Evolutionary conservation across 768 basidiomycete species (phyloP), one percentile per base, ranked within the genome.

Genomic region (Russula sp.): DNA sequence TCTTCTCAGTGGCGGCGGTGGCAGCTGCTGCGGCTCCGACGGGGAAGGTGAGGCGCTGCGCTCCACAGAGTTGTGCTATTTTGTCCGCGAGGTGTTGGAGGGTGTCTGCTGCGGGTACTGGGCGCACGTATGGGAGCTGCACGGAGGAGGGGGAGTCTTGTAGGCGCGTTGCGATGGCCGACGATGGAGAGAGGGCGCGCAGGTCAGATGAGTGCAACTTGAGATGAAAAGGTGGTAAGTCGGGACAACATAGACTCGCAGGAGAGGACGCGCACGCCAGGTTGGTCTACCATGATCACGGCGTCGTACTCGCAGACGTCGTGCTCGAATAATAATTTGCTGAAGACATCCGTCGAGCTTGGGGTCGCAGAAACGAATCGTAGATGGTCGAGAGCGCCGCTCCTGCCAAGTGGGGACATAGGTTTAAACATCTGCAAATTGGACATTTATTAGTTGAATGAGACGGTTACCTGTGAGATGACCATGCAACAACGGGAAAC

Each of bases 161-260:
- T 9, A 91, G 75, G 6, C 75, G 70, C 31, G 73, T 75, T 6
- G 80, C 75, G 20, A 91, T 74, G 63, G 75, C 72, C 3, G 82
- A 83, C 1, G 78, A 76, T 9, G 82, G 75, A 6, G 81, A 73
- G 22, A 91, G 82, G 10, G 75, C 73, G 35, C 86, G 84, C 47
- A 91, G 76, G 76, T 91, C 89, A n/a, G 88, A 85, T 31, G 87
- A 85, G 68, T 87, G 89, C 4, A 88, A 75, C 89, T 91, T 14
- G 22, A 34, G 10, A 47, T 31, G 59, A 32, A 31, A 62, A 2
- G 49, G 48, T 32, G 49, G 48, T 32, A 42, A 58, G 20, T 11
- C 6, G 22, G n/a, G 22, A 7, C 2, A 13, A 2, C n/a, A 18
- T 4, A 40, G 35, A 31, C 4, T 42, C 40, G 37, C 22, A n/a